These are phyloP conservation scores for Fusarium torulosum DNA, from an alignment of 2,329 filamentous ascomycete species.

Conservation along the genomic window DNA sequence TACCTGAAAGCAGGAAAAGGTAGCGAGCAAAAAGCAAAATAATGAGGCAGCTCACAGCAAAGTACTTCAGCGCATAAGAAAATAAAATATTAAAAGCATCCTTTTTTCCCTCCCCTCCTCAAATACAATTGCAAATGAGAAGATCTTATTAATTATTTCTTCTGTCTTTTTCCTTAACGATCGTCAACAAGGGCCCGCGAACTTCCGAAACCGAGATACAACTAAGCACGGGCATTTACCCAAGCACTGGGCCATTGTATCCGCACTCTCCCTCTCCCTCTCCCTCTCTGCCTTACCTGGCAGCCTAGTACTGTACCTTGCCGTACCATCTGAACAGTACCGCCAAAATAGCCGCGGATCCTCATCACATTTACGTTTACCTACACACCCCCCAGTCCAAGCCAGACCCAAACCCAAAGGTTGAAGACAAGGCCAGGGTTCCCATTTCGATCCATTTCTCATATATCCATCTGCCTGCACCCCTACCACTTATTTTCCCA, in stretches of 20 bases:
- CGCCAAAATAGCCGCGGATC: constrained; percentile 44
- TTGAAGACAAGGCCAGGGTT: constrained; percentile 24
- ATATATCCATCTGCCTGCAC: constrained; percentile 33
- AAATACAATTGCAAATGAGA: background rate
- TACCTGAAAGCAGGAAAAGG: constrained; percentile 1
- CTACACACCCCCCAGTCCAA: constrained; percentile 6
- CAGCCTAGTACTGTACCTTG: background rate
- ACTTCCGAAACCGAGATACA: constrained; percentile 36
- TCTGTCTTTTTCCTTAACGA: constrained; percentile 15
- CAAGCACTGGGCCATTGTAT: background rate
- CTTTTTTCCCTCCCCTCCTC: background rate
- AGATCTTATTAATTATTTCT: background rate
- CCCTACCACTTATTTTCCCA: constrained; percentile 29
- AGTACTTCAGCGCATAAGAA: constrained; percentile 1
- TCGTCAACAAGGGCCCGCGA: constrained; percentile 39
- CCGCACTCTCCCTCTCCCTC: no score
- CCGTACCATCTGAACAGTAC: constrained; percentile 6
- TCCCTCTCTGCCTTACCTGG: background rate
- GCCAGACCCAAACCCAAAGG: background rate
- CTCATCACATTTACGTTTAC: constrained; percentile 35
- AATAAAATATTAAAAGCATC: constrained; percentile 23
- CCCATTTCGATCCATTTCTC: constrained; percentile 23
- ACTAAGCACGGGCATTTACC: constrained; percentile 12
- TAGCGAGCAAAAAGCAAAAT: constrained; percentile 18
- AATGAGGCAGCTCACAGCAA: background rate